Base-by-base conservation (phyloP, 2,329 filamentous ascomycete species). In the Xylariaceae sp. region DNA sequence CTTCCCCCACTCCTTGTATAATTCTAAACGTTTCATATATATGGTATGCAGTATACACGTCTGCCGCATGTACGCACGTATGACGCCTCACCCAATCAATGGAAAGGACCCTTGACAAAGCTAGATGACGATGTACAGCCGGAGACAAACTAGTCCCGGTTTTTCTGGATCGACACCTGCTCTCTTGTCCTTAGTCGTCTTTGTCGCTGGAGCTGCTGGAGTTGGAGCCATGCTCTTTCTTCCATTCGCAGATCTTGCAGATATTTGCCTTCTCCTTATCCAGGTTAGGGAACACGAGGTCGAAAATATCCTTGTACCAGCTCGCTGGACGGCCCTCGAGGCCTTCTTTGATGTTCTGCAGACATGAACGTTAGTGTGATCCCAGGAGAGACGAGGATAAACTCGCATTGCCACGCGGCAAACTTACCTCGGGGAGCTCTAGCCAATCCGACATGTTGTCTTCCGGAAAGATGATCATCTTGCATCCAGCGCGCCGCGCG, bases 371-470 rank as follows among this genome's bases (percentile, higher is more conserved):
- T 59, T 52, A 57, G 50, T 16, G 8, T 24, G 13, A 26, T 32
- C 13, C 9, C 9, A 23, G n/a, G 10, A 9, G 57, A 47, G 39
- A 53, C 4, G 43, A 44, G 40, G 41, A 21, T 55, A 50, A 50
- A 45, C 44, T 40, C 40, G 13, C 26, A 43, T 39, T 42, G 30
- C 29, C 29, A 46, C 8, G 37, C 8, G 15, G 16, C 2, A n/a
- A 48, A 58, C 91, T 73, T 83, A 97, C 94, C 81, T 97, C 88
- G 49, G 95, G 94, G 64, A 99, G 80, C 74, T 99, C 94, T 45
- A 97, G 78, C 95, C 94, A 99, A 79, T 99, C 94, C 51, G 91
- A 94, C 81, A 89, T 85, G 74, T 97, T 97, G 75, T 99, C 95
- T 63, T 86, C 84, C 21, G 94, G 94, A 81, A 99, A 99, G 59